phyloP scores from a whole-genome alignment of 2,329 filamentous ascomycete species.

The Apiospora marii region DNA sequence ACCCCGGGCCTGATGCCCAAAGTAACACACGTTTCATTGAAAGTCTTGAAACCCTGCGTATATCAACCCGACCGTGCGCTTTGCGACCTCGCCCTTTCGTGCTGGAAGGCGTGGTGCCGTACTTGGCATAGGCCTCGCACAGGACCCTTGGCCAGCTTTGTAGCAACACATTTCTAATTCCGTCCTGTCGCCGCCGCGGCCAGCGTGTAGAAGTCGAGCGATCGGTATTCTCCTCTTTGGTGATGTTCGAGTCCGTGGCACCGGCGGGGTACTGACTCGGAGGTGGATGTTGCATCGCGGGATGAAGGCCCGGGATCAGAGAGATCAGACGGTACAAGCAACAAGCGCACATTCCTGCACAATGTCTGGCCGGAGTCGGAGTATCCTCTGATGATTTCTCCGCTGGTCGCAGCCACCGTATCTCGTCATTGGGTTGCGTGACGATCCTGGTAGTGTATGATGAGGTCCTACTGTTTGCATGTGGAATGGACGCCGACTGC shows the following conservation, averaged over 20 bases:
- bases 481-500: slow-evolving; percentile 52
- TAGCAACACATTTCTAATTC: slow-evolving; percentile 53
- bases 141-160: slow-evolving; percentile 59
- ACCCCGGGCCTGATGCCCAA: background rate
- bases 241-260: background rate
- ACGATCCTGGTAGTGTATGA: slow-evolving; percentile 53
- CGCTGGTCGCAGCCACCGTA: slow-evolving; percentile 65
- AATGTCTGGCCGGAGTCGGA: slow-evolving; percentile 53
- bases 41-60: background rate
- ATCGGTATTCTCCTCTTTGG: background rate
- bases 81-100: slow-evolving; percentile 47
- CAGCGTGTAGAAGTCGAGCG: slow-evolving; percentile 26
- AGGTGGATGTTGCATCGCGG: slow-evolving; percentile 65
- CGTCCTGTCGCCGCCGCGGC: slow-evolving; percentile 35
- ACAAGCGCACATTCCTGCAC: slow-evolving; percentile 70
- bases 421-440: slow-evolving; percentile 49
- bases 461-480: slow-evolving; percentile 60
- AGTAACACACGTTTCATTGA: background rate
- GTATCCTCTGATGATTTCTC: slow-evolving; percentile 30
- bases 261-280: slow-evolving; percentile 36
- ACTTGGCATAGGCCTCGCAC: slow-evolving; percentile 68
- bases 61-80: slow-evolving; percentile 38
- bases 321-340: slow-evolving; percentile 65
- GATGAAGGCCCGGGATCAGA: slow-evolving; percentile 72
- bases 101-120: slow-evolving; percentile 73